Evolutionary conservation across 108 stramenopile species (phyloP).

Genomic region (Conticribra weissflogii): DNA sequence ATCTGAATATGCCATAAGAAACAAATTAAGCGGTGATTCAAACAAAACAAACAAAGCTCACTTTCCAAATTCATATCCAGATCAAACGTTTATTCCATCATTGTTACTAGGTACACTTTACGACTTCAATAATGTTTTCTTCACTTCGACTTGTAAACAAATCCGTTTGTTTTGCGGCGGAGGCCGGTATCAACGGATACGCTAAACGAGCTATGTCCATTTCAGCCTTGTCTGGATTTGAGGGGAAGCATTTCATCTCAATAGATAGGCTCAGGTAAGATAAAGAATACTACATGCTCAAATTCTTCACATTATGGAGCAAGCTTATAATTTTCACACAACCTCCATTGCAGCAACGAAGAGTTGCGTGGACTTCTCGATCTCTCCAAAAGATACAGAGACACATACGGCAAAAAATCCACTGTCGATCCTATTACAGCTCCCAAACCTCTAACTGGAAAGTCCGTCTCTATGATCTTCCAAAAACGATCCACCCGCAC

Average conservation of each 20-base stretch:
- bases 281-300: no score
- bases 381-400: slow-evolving; percentile 75
- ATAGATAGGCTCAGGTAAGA: slow-evolving; percentile 80
- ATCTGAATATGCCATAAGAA: no score
- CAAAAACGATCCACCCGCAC: slow-evolving; percentile 97
- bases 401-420: slow-evolving; percentile 62
- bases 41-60: no score
- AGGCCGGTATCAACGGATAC: slow-evolving; percentile 17
- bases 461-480: slow-evolving; percentile 94
- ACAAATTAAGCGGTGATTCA: no score
- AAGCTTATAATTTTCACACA: no score
- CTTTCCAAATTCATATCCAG: no score
- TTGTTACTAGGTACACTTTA: no score
- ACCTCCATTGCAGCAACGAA: slow-evolving; percentile 65
- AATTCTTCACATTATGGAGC: no score
- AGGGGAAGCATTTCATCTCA: slow-evolving; percentile 78
- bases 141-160: slow-evolving; percentile 15
- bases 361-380: slow-evolving; percentile 86
- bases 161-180: slow-evolving; percentile 19
- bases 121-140: slow-evolving; percentile 12
- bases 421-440: slow-evolving; percentile 44
- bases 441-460: slow-evolving; percentile 82
- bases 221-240: slow-evolving; percentile 42
- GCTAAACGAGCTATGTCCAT: slow-evolving; percentile 45
- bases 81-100: no score